Evolutionary conservation across 1,139 yeast species (phyloP).

Genomic region (Geotrichum restrictum): DNA sequence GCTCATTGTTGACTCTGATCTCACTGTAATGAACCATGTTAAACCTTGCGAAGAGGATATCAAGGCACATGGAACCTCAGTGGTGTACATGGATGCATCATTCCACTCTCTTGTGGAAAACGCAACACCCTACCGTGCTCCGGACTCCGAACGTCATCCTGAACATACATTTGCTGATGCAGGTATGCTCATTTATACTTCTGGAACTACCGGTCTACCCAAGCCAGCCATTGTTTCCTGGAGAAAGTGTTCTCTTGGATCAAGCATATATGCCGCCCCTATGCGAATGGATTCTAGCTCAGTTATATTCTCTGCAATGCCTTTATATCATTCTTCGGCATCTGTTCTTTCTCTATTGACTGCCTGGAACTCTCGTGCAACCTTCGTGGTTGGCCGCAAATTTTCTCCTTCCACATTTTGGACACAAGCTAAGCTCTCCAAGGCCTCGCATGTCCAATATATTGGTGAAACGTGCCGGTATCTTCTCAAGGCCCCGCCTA

Average conservation of each 20-base stretch:
- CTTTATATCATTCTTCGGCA: conserved; percentile 92
- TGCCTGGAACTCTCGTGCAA: conserved; percentile 58
- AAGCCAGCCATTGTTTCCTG: conserved; percentile 93
- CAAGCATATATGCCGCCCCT: conserved; percentile 64
- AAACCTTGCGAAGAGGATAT: conserved; percentile 52
- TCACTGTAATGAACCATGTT: conserved; percentile 55
- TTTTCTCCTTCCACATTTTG: conserved; percentile 84
- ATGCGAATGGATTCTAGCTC: conserved; percentile 56
- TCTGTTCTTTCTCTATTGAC: conserved; percentile 83
- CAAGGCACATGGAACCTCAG: conserved; percentile 38
- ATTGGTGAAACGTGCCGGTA: conserved; percentile 96
- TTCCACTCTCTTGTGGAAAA: conserved; percentile 43
- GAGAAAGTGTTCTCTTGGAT: conserved; percentile 72
- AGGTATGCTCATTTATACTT: conserved; percentile 76
- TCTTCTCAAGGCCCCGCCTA: conserved; percentile 62
- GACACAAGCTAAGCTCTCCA: conserved; percentile 74
- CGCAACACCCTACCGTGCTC: conserved; percentile 44
- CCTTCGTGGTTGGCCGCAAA: conserved; percentile 73
- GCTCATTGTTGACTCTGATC: conserved; percentile 63
- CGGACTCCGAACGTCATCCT: conserved; percentile 35
- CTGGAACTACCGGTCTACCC: conserved; percentile 94
- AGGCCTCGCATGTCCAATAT: conserved; percentile 81
- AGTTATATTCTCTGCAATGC: conserved; percentile 86
- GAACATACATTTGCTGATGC: conserved; percentile 42
- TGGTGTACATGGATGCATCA: conserved; percentile 52